Conservation (phyloP, 495 filamentous ascomycete species). For the Amniculicola lignicola region DNA sequence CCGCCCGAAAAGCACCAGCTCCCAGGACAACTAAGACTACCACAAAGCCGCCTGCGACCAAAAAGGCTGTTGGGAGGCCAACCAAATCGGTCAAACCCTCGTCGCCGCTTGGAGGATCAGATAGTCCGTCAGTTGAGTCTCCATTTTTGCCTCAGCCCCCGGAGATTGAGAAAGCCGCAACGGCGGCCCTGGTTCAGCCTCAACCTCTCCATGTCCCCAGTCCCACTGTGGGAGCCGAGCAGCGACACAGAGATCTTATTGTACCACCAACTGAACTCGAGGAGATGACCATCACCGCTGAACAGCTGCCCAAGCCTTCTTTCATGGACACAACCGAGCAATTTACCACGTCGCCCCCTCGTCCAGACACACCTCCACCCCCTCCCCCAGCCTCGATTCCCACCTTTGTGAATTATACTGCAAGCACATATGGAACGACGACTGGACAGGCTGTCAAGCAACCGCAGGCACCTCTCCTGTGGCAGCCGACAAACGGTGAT, state of each 20-base stretch:
- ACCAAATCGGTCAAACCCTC: slow-evolving; percentile 9
- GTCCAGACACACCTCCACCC: slow-evolving; percentile 31
- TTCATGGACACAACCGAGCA: slow-evolving; percentile 16
- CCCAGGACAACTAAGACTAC: slow-evolving; percentile 30
- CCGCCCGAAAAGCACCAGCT: slow-evolving; percentile 30
- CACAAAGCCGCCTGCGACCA: slow-evolving; percentile 16
- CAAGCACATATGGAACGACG: background rate
- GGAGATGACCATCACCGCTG: slow-evolving; percentile 24
- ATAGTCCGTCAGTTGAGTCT: background rate
- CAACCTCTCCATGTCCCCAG: slow-evolving; percentile 16
- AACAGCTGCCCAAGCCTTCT: slow-evolving; percentile 27
- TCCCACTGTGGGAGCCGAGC: background rate
- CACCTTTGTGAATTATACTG: slow-evolving; percentile 13
- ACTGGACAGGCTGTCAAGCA: background rate
- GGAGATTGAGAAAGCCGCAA: slow-evolving; percentile 7
- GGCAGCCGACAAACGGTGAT: slow-evolving; percentile 23
- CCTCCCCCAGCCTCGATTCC: slow-evolving; percentile 26
- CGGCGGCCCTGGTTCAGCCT: slow-evolving; percentile 20
- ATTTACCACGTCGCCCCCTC: slow-evolving; percentile 19
- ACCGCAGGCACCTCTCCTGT: slow-evolving; percentile 21
- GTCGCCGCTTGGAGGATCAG: slow-evolving; percentile 1
- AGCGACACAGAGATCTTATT: background rate
- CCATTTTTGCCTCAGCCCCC: background rate
- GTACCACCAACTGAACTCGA: slow-evolving; percentile 18
- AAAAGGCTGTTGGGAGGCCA: slow-evolving; percentile 12